Evolutionary conservation across 2,329 filamentous ascomycete species (phyloP), one percentile per base, ranked within the genome.

Genomic region (Hymenoscyphus albidus): DNA sequence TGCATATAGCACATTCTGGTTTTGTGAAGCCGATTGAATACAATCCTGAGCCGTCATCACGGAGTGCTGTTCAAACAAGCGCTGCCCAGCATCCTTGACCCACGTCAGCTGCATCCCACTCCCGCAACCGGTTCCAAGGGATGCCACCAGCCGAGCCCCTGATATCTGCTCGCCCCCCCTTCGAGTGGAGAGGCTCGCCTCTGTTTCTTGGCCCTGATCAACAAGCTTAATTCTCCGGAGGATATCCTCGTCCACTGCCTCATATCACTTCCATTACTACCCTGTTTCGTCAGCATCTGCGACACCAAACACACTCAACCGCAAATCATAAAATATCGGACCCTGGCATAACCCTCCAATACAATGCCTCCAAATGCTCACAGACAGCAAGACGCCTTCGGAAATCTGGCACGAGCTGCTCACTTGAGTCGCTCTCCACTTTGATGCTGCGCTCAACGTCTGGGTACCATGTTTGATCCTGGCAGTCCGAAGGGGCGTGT

Each of bases 381-480:
- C 27, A 40, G 57, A 59, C 59, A 13, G 39, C 9, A 7, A 64
- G 60, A 59, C 58, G 44, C 67, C 48, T 54, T 31, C 48, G 60
- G 62, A 63, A 61, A 58, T 51, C 68, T 54, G 57, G 27, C 44
- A 55, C 62, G 55, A 59, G 62, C 69, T 68, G 65, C 42, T 67
- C 61, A 54, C 64, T 68, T 70, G 44, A 27, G 44, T 65, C 65
- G 57, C 57, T 67, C 69, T 63, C 70, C 69, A 70, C 70, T 64
- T 59, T 69, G 44, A 69, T 73, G 72, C 64, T 67, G 71, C 72
- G 71, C 58, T 63, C 51, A 61, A 39, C 69, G 72, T 73, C 71
- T 72, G 69, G 70, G 62, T 64, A 65, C 66, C 64, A 65, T 70
- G 72, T 73, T 71, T 71, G 64, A 67, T 63, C 68, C 67, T 38